phyloP scores from a whole-genome alignment of 345 rosid species.

The Salix brachista region DNA sequence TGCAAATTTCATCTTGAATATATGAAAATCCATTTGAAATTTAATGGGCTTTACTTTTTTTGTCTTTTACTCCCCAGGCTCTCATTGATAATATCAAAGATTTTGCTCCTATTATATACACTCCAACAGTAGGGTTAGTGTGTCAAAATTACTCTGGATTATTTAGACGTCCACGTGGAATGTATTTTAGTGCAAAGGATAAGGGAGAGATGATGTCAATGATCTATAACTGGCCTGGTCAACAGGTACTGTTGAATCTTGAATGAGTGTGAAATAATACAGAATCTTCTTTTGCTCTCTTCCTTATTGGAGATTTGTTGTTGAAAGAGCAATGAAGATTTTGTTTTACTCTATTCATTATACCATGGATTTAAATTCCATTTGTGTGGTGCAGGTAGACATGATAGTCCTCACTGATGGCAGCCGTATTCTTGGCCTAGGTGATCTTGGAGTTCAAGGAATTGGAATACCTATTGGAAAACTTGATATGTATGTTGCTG shows the following conservation, averaged over 20 bases:
- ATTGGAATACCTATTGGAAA: conserved; percentile 96
- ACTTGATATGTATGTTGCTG: conserved; percentile 97
- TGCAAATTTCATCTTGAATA: conserved; percentile 8
- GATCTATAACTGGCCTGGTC: conserved; percentile 96
- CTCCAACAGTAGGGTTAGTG: conserved; percentile 94
- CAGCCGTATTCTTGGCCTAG: conserved; percentile 94
- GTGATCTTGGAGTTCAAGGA: conserved; percentile 98
- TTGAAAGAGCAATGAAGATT: not conserved
- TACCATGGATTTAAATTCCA: not conserved
- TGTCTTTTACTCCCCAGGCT: conserved; percentile 47
- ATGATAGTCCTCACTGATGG: conserved; percentile 98
- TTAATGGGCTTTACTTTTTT: not conserved
- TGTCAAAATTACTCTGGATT: conserved; percentile 97
- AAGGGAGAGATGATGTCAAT: conserved; percentile 99
- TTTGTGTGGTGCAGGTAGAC: conserved; percentile 61
- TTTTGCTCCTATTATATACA: conserved; percentile 90
- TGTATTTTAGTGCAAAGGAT: conserved; percentile 99
- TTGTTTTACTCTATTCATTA: not conserved
- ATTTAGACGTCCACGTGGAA: conserved; percentile 95
- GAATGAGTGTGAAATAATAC: not conserved
- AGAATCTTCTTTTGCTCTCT: not conserved
- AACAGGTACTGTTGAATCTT: conserved; percentile 41
- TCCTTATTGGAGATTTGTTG: not conserved
- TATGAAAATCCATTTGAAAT: not conserved
- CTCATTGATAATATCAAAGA: conserved; percentile 91